Percentiles rank a stretch among this genome's conserved stretches.
These are phyloP conservation scores for Boletus insuetus DNA, from an alignment of 768 basidiomycete species.

Conservation along the genomic window DNA sequence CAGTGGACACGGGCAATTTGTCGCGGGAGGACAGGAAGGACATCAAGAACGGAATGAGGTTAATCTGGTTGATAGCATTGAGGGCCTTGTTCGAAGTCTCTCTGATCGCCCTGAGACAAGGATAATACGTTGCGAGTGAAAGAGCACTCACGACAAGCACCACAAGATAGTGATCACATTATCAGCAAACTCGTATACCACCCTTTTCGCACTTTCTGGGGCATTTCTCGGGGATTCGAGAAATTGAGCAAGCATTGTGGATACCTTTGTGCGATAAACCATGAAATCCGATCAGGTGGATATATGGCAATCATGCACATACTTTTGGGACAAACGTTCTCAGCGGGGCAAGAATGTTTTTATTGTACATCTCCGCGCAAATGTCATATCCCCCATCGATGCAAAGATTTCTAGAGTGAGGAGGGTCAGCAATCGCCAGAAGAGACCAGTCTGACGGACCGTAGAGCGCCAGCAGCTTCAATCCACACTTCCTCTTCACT, in stretches of 20 bases:
- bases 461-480: constrained; percentile 84
- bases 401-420: constrained; percentile 73
- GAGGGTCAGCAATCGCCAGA: constrained; percentile 6
- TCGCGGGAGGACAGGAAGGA: constrained; percentile 78
- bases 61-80: constrained; percentile 73
- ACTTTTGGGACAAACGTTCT: constrained; percentile 80
- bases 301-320: constrained; percentile 2
- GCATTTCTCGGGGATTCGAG: constrained; percentile 58
- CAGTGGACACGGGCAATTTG: constrained; percentile 65
- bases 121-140: background rate
- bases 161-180: constrained; percentile 91
- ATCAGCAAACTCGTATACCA: constrained; percentile 86
- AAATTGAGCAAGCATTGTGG: constrained; percentile 65
- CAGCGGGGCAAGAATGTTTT: constrained; percentile 80
- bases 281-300: background rate
- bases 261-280: constrained; percentile 51
- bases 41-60: constrained; percentile 81
- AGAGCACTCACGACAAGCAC: constrained; percentile 85
- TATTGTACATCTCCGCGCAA: constrained; percentile 97
- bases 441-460: constrained; percentile 46
- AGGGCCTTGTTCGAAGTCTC: constrained; percentile 91
- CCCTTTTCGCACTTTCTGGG: constrained; percentile 66
- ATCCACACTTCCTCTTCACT: constrained; percentile 87
- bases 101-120: constrained; percentile 39
- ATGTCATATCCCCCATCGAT: constrained; percentile 96